Conservation (phyloP, 202 grass and related monocot species). For the Panicum virgatum region DNA sequence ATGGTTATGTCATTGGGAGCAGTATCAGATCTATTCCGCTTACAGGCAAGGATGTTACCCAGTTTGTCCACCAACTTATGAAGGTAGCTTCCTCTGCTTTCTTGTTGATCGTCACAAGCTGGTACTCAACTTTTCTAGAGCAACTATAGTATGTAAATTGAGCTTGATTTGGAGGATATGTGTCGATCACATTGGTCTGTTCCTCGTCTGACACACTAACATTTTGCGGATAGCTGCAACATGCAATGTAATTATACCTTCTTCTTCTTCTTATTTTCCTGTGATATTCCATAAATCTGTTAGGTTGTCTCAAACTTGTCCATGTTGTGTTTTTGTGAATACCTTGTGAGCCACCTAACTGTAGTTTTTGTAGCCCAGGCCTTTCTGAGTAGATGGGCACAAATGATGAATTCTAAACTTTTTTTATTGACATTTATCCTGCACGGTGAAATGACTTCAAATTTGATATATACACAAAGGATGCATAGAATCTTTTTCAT, state of each 20-base stretch:
- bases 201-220: not conserved
- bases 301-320: not conserved
- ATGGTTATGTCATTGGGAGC: slow-evolving; percentile 99
- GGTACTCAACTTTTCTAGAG: not conserved
- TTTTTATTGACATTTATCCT: slow-evolving; percentile 14
- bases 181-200: not conserved
- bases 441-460: not conserved
- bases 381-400: slow-evolving; percentile 21
- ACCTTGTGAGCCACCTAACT: not conserved
- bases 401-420: slow-evolving; percentile 1
- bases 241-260: not conserved
- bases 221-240: not conserved
- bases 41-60: slow-evolving; percentile 95
- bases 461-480: slow-evolving; percentile 6
- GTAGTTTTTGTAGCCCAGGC: not conserved
- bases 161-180: slow-evolving; percentile 1
- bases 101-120: not conserved
- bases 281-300: not conserved
- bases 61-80: slow-evolving; percentile 90
- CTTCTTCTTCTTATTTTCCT: not conserved
- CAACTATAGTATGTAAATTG: not conserved
- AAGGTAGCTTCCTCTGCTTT: slow-evolving; percentile 62
- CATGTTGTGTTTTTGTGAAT: slow-evolving; percentile 18
- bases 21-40: slow-evolving; percentile 96
- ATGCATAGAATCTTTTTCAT: not conserved